A percentile compares a stretch with the other conserved stretches of the same genome.
These are phyloP conservation scores for Tolypocladium guangdongense DNA, from an alignment of 2,329 filamentous ascomycete genomes.

Conservation along the genomic window DNA sequence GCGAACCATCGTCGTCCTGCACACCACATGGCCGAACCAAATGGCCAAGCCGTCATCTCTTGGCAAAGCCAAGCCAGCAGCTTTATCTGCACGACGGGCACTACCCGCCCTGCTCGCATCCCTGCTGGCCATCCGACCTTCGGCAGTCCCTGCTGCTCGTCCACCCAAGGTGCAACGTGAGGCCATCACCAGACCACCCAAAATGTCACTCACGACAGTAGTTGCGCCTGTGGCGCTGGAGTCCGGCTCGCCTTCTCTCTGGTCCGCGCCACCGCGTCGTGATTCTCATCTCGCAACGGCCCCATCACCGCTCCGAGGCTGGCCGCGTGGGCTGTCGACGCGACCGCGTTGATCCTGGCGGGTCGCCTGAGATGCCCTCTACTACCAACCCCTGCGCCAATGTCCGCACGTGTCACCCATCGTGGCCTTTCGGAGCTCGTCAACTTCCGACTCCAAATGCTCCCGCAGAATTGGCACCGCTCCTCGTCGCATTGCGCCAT, in stretches of 20 bases:
- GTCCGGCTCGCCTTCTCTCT: neutral
- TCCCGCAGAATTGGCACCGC: too few species aligned
- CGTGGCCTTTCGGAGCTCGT: neutral
- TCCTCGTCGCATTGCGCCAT: too few species aligned
- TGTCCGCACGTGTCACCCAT: neutral
- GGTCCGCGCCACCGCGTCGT: too few species aligned
- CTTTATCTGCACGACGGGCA: neutral
- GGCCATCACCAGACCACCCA: neutral
- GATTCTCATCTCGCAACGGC: too few species aligned
- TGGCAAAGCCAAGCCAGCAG: slow-evolving; percentile 1
- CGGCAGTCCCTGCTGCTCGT: neutral
- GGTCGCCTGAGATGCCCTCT: neutral
- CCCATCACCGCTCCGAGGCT: too few species aligned
- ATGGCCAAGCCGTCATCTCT: neutral
- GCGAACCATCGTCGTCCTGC: slow-evolving; percentile 8
- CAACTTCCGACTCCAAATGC: neutral
- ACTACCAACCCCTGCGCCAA: neutral
- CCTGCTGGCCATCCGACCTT: neutral
- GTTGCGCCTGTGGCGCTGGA: neutral
- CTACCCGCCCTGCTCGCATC: neutral
- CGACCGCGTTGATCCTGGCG: neutral
- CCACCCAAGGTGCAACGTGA: neutral
- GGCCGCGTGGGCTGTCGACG: too few species aligned
- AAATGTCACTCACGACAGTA: neutral
- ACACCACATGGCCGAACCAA: slow-evolving; percentile 7